phyloP scores from a whole-genome alignment of 106 monocot genomes.

The Vanilla planifolia region DNA sequence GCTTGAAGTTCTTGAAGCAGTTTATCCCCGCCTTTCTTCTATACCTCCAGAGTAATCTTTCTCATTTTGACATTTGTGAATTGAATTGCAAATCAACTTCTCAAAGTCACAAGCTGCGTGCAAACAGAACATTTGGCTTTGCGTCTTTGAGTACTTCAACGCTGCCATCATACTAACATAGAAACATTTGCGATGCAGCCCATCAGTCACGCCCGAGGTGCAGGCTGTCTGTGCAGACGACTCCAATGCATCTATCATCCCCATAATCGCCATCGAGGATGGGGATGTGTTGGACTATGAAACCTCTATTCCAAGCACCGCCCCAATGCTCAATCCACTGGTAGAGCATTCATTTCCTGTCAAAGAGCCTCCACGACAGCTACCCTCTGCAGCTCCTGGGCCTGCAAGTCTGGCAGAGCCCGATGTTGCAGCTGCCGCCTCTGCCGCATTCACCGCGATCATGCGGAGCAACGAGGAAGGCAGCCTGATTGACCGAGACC shows the following conservation, averaged over 20 bases:
- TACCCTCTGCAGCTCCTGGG: background rate
- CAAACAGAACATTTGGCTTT: background rate
- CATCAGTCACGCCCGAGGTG: slow-evolving; percentile 33
- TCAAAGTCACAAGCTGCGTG: background rate
- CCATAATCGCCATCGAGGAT: slow-evolving; percentile 79
- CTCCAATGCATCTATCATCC: slow-evolving; percentile 37
- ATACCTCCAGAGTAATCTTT: slow-evolving; percentile 74
- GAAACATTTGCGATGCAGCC: slow-evolving; percentile 41
- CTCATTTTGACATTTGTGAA: background rate
- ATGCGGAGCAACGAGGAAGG: slow-evolving; percentile 62
- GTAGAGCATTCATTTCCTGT: background rate
- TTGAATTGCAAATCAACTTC: background rate
- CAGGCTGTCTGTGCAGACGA: slow-evolving; percentile 32
- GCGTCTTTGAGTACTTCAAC: too few relatives aligned
- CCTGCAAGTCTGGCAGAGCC: slow-evolving; percentile 26
- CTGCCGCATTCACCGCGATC: slow-evolving; percentile 69
- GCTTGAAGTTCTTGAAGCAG: slow-evolving; percentile 62
- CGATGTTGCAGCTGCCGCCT: slow-evolving; percentile 75
- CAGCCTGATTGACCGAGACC: slow-evolving; percentile 61
- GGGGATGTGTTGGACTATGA: slow-evolving; percentile 44
- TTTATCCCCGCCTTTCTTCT: slow-evolving; percentile 62
- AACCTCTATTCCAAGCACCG: background rate
- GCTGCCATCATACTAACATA: background rate
- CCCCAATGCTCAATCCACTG: background rate
- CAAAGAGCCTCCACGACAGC: background rate